phyloP scores from a whole-genome alignment of 345 rosid species.

The Pistacia integerrima region DNA sequence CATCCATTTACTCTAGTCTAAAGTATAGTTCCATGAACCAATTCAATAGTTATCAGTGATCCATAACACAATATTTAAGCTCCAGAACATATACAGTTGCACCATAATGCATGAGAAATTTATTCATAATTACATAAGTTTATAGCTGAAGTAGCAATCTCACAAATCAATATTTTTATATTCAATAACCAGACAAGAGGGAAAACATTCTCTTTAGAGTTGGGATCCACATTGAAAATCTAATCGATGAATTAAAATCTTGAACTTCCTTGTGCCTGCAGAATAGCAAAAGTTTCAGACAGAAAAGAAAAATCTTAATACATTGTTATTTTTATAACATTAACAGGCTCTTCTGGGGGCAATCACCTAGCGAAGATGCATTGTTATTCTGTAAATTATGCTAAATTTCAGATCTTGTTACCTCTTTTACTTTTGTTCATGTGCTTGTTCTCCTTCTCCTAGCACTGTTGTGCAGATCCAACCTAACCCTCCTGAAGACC shows the following conservation, averaged over 20 bases:
- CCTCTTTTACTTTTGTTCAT: not conserved
- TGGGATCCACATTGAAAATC: not conserved
- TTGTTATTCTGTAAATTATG: not conserved
- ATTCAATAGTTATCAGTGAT: not conserved
- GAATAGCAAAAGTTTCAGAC: not conserved
- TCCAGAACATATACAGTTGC: not conserved
- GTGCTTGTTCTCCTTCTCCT: constrained; percentile 39
- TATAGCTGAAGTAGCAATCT: not conserved
- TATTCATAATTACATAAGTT: not conserved
- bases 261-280: constrained; percentile 21
- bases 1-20: too few species aligned
- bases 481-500: constrained; percentile 85
- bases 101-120: not conserved
- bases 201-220: constrained; percentile 8
- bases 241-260: constrained; percentile 10
- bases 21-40: too few species aligned
- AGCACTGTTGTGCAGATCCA: constrained; percentile 82
- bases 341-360: not conserved
- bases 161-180: not conserved
- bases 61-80: too few species aligned
- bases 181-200: not conserved
- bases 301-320: not conserved
- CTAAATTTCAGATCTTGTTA: not conserved
- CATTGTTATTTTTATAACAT: not conserved
- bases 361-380: not conserved